These are phyloP conservation scores for Bacidia gigantensis DNA, from an alignment of 495 filamentous ascomycete species.

Conservation along the genomic window DNA sequence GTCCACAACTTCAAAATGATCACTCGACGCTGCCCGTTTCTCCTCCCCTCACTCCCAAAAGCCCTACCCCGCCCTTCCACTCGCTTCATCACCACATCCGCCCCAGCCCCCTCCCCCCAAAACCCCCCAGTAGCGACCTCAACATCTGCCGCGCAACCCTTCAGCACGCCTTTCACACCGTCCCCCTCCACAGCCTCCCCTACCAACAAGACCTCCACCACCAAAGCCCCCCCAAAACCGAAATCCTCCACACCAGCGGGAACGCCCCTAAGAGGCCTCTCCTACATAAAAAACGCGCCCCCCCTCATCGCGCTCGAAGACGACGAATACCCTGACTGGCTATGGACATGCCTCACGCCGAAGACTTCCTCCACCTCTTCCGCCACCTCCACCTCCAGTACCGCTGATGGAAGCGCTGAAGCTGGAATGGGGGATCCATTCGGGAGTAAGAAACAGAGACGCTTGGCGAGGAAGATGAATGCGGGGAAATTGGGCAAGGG, in stretches of 20 bases:
- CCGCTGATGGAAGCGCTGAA: slow-evolving; percentile 23
- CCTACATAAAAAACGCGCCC: slow-evolving; percentile 69
- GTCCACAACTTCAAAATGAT: too few relatives aligned
- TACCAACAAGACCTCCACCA: slow-evolving; percentile 27
- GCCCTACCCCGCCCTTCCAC: background rate
- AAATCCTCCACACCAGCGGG: slow-evolving; percentile 37
- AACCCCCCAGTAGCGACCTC: slow-evolving; percentile 33
- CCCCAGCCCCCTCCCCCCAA: slow-evolving; percentile 23
- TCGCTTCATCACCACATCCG: slow-evolving; percentile 22
- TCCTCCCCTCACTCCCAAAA: too few relatives aligned
- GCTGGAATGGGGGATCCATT: slow-evolving; percentile 19
- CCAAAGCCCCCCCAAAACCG: slow-evolving; percentile 17
- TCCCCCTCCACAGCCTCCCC: slow-evolving; percentile 29
- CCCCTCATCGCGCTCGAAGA: slow-evolving; percentile 60
- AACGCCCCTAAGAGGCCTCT: slow-evolving; percentile 62
- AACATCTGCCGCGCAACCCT: slow-evolving; percentile 35
- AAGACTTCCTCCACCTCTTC: slow-evolving; percentile 22
- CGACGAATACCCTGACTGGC: slow-evolving; percentile 78
- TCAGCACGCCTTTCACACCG: slow-evolving; percentile 36
- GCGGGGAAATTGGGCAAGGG: slow-evolving; percentile 28
- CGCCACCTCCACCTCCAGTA: slow-evolving; percentile 33
- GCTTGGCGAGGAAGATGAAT: slow-evolving; percentile 34
- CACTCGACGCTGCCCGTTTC: too few relatives aligned
- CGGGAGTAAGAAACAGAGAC: slow-evolving; percentile 18
- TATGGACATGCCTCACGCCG: slow-evolving; percentile 56